Percentiles rank a stretch among this genome's conserved stretches.
phyloP scores from a whole-genome alignment of 768 basidiomycete genomes.

The Leccinum subtestaceum region DNA sequence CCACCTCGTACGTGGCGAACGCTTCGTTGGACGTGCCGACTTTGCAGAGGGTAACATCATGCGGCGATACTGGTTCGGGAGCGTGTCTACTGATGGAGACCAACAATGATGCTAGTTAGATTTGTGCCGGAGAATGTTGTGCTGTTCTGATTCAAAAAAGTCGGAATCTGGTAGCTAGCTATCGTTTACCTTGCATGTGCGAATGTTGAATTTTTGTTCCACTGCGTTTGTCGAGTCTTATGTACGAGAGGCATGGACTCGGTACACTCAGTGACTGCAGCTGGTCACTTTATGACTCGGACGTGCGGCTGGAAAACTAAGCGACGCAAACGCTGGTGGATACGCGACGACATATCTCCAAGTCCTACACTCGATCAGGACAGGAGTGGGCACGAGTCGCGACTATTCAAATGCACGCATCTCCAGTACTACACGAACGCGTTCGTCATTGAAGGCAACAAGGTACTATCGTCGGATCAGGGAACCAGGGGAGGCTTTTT shows the following conservation, averaged over 20 bases:
- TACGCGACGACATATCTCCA: conserved; percentile 1
- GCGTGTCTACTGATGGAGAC: conserved; percentile 19
- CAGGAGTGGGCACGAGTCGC: conserved; percentile 44
- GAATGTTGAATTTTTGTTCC: conserved; percentile 43
- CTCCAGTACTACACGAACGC: conserved; percentile 61
- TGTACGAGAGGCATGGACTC: conserved; percentile 6
- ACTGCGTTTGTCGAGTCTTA: conserved; percentile 3
- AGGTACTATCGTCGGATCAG: conserved; percentile 16
- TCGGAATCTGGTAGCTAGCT: neutral
- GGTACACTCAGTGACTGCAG: neutral
- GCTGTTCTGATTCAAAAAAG: neutral
- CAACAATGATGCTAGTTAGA: neutral
- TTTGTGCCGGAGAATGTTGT: neutral
- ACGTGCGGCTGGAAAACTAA: neutral
- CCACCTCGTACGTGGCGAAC: conserved; percentile 42
- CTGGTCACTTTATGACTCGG: neutral
- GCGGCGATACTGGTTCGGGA: conserved; percentile 76
- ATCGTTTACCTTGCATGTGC: neutral
- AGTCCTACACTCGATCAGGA: conserved; percentile 30
- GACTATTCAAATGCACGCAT: conserved; percentile 37
- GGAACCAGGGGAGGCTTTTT: no score
- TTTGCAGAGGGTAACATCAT: conserved; percentile 80
- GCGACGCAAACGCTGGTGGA: neutral
- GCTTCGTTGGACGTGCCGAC: conserved; percentile 51
- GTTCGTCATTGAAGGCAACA: conserved; percentile 54